Base-by-base conservation (phyloP, 2,329 filamentous ascomycete species). In the Raffaelea albimanens region DNA sequence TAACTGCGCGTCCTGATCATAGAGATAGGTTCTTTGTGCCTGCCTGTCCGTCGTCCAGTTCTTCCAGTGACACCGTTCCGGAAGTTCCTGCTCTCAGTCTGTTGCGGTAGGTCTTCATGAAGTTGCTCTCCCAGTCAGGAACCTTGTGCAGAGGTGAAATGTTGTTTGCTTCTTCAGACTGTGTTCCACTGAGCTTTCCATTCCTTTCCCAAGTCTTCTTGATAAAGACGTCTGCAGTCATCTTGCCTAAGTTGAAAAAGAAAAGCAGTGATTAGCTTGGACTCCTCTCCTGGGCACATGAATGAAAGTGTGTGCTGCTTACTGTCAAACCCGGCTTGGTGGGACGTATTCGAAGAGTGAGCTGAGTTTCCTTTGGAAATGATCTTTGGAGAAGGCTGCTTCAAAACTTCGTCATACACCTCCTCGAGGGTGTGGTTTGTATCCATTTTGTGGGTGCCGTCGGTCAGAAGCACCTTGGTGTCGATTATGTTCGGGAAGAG, bases 361-460 rank as follows among this genome's bases (percentile, higher is more conserved):
- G n/a, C n/a, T n/a, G n/a, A n/a, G n/a, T n/a, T n/a, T 33, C 31
- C n/a, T 29, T 34, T 52, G 44, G 40, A 4, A n/a, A n/a, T n/a
- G n/a, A n/a, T n/a, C n/a, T n/a, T 8, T 11, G 18, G 22, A 20
- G 10, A 34, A 14, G 61, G 58, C 29, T 47, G 21, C 1, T 29
- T 18, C 2, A 40, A n/a, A 3, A 48, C 25, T 3, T 50, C 40
- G 1, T 1, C 3, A 23, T 48, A 55, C 4, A 53, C 50, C 11
- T 56, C 50, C 10, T 45, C 41, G 3, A 61, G 53, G 14, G 4
- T 54, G 8, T 49, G 40, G 2, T 51, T 48, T 4, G 53, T 36
- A 81, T 94, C 31, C 87, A 94, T 55, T 84, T 93, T 59, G 80
- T 94, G 48, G 39, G 10, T 10, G 13, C 34, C 14, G 8, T 38